A percentile compares a stretch with the other conserved stretches of the same genome.
Evolutionary conservation across 1,284 basidiomycete species (phyloP).

Genomic region (Hymenochaete sp.): DNA sequence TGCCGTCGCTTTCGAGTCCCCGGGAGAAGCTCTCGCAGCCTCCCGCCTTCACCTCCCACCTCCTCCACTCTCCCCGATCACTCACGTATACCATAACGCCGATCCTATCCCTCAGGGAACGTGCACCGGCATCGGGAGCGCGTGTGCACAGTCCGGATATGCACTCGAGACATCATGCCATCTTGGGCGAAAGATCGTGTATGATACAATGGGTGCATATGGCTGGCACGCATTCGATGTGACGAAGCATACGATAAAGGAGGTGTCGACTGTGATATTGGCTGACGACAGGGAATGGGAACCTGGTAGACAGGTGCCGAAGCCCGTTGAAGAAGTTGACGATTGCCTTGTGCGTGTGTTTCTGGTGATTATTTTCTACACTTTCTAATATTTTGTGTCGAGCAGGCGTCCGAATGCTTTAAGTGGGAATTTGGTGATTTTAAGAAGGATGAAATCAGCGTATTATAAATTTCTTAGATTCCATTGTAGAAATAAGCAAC

Average conservation of each 20-base stretch:
- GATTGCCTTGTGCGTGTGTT: constrained; percentile 32
- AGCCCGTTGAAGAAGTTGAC: constrained; percentile 27
- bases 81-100: constrained; percentile 73
- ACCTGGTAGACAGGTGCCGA: constrained; percentile 21
- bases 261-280: constrained; percentile 71
- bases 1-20: constrained; percentile 86
- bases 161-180: constrained; percentile 68
- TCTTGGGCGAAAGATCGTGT: constrained; percentile 59
- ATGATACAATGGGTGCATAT: constrained; percentile 81
- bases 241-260: constrained; percentile 73
- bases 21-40: constrained; percentile 85
- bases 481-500: neutral
- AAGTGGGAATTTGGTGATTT: constrained; percentile 36
- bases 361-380: neutral
- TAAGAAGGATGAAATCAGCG: constrained; percentile 8
- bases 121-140: constrained; percentile 61
- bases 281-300: constrained; percentile 52
- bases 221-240: constrained; percentile 76
- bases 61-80: constrained; percentile 43
- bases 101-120: constrained; percentile 76
- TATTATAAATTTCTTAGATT: neutral
- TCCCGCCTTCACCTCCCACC: constrained; percentile 76
- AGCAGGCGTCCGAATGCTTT: constrained; percentile 29
- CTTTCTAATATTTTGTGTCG: neutral
- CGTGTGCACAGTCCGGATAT: constrained; percentile 60